Evolutionary conservation across 2,329 filamentous ascomycete species (phyloP), one percentile per base, ranked within the genome.

Genomic region (Fulvia fulva): DNA sequence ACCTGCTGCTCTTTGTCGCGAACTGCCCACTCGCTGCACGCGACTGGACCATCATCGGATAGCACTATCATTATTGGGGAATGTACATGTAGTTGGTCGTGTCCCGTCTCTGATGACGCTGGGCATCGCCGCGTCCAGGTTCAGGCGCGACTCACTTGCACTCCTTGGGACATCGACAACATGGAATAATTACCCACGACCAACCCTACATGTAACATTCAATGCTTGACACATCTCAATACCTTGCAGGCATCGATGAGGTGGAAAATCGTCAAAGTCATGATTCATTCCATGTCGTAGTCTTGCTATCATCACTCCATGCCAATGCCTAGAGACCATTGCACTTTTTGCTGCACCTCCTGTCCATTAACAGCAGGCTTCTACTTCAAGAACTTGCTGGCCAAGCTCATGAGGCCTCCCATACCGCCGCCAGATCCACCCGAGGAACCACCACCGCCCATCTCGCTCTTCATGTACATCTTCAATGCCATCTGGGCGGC

Each of bases 401-500:
- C 85, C 70, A 86, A 65, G 55, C 75, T 74, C 76, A 86, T 79
- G 58, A 87, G 67, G 1, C 83, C 80, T 8, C 60, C 60, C n/a
- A 64, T 32, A 19, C 60, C 62, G 19, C 63, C 61, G 60, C 79
- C 74, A 22, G 53, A 49, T n/a, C 76, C 73, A 34, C 79, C 77
- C 63, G 80, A 74, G 12, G 66, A 62, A 63, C 80, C 74, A 21
- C 81, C 82, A 12, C 69, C 67, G 26, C 78, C 75, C 70, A 74
- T 75, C 72, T 91, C 82, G 67, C 83, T 85, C 83, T 96, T 92
- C 79, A 95, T 77, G 75, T 92, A 96, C 84, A 96, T 88, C 83
- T 96, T 91, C 67, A 96, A 75, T 2, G 91, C 92, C 83, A 90
- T 88, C 80, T 96, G 87, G 1, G 86, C 91, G 2, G 92, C 92